phyloP scores from a whole-genome alignment of 345 rosid species.

The Euclidium syriacum region DNA sequence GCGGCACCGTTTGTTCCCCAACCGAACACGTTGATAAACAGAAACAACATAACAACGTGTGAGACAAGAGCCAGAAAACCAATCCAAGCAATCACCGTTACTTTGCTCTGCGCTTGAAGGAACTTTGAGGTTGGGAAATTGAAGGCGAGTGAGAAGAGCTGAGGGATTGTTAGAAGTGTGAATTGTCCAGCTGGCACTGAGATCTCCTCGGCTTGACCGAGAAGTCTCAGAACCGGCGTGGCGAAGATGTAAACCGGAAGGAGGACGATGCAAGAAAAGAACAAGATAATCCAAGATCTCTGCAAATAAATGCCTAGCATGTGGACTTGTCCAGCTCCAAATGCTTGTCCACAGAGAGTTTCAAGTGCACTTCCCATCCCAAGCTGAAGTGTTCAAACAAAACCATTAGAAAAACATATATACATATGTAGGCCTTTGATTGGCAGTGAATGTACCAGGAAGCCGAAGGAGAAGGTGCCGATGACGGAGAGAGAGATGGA shows the following conservation, averaged over 20 bases:
- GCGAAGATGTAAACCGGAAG: constrained; percentile 62
- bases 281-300: constrained; percentile 66
- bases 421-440: no score
- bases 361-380: constrained; percentile 96
- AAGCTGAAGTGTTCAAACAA: constrained; percentile 39
- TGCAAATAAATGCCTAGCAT: constrained; percentile 82
- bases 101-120: constrained; percentile 84
- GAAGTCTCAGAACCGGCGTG: constrained; percentile 50
- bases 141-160: constrained; percentile 59
- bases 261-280: constrained; percentile 37
- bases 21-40: constrained; percentile 37
- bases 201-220: constrained; percentile 54
- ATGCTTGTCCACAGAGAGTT: constrained; percentile 91
- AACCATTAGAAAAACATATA: not conserved
- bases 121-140: constrained; percentile 62
- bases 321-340: constrained; percentile 70
- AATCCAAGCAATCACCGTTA: constrained; percentile 49
- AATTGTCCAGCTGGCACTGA: constrained; percentile 57
- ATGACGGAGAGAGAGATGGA: constrained; percentile 60
- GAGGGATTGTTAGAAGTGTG: constrained; percentile 49
- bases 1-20: constrained; percentile 70
- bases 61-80: constrained; percentile 37
- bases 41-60: constrained; percentile 46
- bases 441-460: constrained; percentile 38
- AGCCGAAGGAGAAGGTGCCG: constrained; percentile 74